These are phyloP conservation scores for Puccinia brachypodii DNA, from an alignment of 1,284 basidiomycete genomes.

Conservation along the genomic window DNA sequence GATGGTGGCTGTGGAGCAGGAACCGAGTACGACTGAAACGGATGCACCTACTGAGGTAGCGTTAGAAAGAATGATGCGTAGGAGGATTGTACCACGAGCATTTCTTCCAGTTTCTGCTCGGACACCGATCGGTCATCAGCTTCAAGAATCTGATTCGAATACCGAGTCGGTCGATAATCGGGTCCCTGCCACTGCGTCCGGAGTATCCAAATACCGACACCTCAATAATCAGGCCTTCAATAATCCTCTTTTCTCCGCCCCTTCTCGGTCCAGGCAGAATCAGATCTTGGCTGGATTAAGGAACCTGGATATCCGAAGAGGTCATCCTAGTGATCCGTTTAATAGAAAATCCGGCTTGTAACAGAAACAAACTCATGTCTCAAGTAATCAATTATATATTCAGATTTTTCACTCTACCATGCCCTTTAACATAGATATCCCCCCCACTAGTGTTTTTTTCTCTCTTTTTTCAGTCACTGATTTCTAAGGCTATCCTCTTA, in stretches of 20 bases:
- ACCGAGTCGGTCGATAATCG: neutral
- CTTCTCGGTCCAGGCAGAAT: neutral
- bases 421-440: neutral
- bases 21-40: slow-evolving; percentile 20
- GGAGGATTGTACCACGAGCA: neutral
- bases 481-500: too few species aligned
- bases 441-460: neutral
- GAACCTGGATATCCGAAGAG: neutral
- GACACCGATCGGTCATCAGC: neutral
- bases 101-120: neutral
- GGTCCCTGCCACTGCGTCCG: neutral
- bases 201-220: too few species aligned
- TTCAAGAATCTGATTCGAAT: neutral
- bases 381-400: neutral
- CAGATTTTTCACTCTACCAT: neutral
- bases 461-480: neutral
- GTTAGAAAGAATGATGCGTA: slow-evolving; percentile 2
- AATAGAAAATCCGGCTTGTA: neutral
- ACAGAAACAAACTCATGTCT: neutral
- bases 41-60: slow-evolving; percentile 2
- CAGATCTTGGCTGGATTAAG: slow-evolving; percentile 6
- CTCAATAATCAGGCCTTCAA: neutral
- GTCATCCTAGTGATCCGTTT: neutral
- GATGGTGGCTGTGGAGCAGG: neutral
- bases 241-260: neutral